Evolutionary conservation across 768 basidiomycete genomes (phyloP), one percentile per base, ranked within the genome.

Genomic region (Suillus weaverae): DNA sequence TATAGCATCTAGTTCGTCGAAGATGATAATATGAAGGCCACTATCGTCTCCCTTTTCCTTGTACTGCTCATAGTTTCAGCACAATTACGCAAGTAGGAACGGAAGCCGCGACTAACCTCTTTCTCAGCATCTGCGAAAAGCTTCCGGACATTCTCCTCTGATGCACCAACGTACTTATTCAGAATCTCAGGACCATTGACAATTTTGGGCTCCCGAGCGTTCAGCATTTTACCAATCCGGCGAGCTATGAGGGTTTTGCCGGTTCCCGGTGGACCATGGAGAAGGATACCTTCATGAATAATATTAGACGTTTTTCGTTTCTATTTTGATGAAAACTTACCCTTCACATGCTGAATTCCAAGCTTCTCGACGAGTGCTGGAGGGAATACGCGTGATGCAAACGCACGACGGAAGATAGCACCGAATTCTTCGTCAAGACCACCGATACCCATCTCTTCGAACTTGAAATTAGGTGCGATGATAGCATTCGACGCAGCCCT

Each of bases 381-480:
- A 46, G 97, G 97, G 79, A 99, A 99, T n/a, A 99, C 95, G 54
- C 97, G 94, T 56, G 92, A 94, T 0, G 97, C 96, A 74, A 99
- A 99, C 0, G 97, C 97, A 72, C 97, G 91, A 74, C 97, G 92
- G 83, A 99, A 99, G 72, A 99, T 99, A 50, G 94, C 89, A 63
- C 87, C 87, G 74, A 99, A 99, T 74, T 99, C 97, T 9, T 87
- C 83, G 75, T 99, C 97, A 39, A 99, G 82, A 72, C 97, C 97
- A 72, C 97, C 97, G 71, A 99, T 99, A 20, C 97, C 97, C 97
- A 99, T 99, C 76, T 99, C 97, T 72, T 97, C 93, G 67, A 99
- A 99, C 77, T 97, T 99, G 86, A 99, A 99, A 78, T 98, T 98
- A 1, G 97, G 95, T 0, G 95, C 89, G 11, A 99, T 85, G 69